phyloP scores from a whole-genome alignment of 2,329 filamentous ascomycete species.

The Aureobasidium lini region DNA sequence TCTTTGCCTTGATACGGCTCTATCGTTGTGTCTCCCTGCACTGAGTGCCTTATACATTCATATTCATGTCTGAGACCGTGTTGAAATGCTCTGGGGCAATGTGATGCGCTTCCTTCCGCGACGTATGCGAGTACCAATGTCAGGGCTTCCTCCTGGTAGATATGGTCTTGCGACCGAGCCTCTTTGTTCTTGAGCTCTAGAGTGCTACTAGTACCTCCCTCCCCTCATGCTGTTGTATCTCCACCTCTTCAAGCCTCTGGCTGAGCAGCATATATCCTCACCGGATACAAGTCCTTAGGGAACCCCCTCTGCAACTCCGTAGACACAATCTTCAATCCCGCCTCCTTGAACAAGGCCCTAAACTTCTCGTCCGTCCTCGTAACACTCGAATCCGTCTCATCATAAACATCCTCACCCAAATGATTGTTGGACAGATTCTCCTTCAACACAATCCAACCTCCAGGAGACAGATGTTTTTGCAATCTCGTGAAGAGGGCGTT shows the following conservation, averaged over 20 bases:
- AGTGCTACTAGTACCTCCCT: too few species aligned
- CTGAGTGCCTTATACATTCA: too few species aligned
- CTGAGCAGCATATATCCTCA: slow-evolving; percentile 70
- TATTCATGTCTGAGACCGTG: too few species aligned
- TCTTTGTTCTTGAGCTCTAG: too few species aligned
- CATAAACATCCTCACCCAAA: slow-evolving; percentile 59
- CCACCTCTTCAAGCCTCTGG: slow-evolving; percentile 29
- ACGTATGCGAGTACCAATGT: too few species aligned
- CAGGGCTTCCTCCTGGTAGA: too few species aligned
- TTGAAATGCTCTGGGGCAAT: too few species aligned
- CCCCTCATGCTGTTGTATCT: not conserved
- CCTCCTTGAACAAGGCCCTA: slow-evolving; percentile 57
- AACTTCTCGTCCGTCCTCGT: slow-evolving; percentile 72
- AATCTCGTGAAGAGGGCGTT: slow-evolving; percentile 54
- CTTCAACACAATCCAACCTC: slow-evolving; percentile 62
- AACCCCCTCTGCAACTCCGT: slow-evolving; percentile 69
- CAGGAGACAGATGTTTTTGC: slow-evolving; percentile 36
- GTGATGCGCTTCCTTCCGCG: too few species aligned
- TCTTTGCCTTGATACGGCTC: too few species aligned
- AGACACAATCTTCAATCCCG: slow-evolving; percentile 60
- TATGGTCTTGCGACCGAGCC: too few species aligned
- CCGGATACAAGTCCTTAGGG: slow-evolving; percentile 60
- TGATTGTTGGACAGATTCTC: slow-evolving; percentile 62
- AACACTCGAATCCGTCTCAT: slow-evolving; percentile 68
- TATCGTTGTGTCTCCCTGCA: too few species aligned